Conservation (phyloP, 2,329 filamentous ascomycete species). For the Xylariomycetidae sp. region DNA sequence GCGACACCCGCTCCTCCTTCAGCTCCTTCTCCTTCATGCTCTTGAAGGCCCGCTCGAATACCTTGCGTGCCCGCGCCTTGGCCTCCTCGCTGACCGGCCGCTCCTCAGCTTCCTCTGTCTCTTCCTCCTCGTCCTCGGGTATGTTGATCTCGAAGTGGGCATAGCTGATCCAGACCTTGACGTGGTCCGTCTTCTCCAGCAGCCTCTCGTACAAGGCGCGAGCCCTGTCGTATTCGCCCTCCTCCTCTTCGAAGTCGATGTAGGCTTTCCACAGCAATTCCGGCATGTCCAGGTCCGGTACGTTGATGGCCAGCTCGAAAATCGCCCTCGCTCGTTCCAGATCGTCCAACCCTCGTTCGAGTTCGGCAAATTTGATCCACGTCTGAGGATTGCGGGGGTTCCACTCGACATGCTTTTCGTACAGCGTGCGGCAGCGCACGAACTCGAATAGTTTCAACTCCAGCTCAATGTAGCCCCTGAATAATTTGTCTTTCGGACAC, state of each 20-base stretch:
- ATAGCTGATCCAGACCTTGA: conserved; percentile 99
- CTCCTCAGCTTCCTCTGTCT: conserved; percentile 52
- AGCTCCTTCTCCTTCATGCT: conserved; percentile 84
- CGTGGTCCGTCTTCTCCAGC: conserved; percentile 90
- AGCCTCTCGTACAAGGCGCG: conserved; percentile 82
- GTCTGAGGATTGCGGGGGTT: conserved; percentile 86
- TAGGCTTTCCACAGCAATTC: conserved; percentile 97
- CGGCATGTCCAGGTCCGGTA: conserved; percentile 88
- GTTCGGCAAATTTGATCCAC: conserved; percentile 93
- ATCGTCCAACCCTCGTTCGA: conserved; percentile 88
- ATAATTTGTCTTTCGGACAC: conserved; percentile 94
- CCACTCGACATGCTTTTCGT: conserved; percentile 90
- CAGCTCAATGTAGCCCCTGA: conserved; percentile 87
- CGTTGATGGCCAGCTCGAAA: conserved; percentile 81
- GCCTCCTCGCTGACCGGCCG: conserved; percentile 72
- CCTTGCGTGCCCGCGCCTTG: conserved; percentile 70
- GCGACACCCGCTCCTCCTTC: conserved; percentile 86
- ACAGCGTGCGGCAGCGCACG: conserved; percentile 79
- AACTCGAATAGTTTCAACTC: conserved; percentile 96
- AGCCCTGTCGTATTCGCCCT: conserved; percentile 81
- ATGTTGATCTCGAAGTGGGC: conserved; percentile 98
- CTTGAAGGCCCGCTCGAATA: conserved; percentile 83
- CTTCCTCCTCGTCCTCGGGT: conserved; percentile 64
- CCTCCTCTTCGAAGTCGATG: conserved; percentile 97
- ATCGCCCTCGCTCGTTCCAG: conserved; percentile 82